These are phyloP conservation scores for Atkinsonella hypoxylon DNA, from an alignment of 2,329 filamentous ascomycete species.

Conservation along the genomic window DNA sequence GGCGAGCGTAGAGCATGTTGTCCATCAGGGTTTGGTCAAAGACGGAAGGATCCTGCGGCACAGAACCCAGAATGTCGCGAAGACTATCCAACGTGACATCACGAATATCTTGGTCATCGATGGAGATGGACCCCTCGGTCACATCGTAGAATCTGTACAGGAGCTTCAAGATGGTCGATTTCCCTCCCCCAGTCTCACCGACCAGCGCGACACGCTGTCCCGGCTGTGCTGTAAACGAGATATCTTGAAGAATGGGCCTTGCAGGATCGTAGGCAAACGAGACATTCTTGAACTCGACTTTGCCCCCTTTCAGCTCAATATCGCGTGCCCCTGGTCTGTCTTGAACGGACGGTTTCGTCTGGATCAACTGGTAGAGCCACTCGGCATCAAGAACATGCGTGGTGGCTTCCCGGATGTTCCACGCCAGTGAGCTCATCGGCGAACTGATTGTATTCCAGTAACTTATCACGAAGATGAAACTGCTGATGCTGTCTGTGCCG, in stretches of 20 bases:
- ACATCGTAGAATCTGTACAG: conserved; percentile 50
- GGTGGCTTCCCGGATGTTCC: conserved; percentile 15
- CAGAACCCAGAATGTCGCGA: conserved; percentile 46
- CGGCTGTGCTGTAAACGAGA: conserved; percentile 35
- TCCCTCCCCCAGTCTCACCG: conserved; percentile 50
- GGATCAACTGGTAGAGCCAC: conserved; percentile 42
- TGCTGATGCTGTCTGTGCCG: conserved; percentile 22
- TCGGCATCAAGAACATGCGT: conserved; percentile 52
- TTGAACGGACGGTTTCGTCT: conserved; percentile 42
- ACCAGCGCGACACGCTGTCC: conserved; percentile 49
- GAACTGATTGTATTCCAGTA: conserved; percentile 45
- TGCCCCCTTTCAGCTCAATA: conserved; percentile 32
- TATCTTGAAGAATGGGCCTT: conserved; percentile 35
- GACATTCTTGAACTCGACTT: conserved; percentile 42
- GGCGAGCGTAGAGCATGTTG: conserved; percentile 51
- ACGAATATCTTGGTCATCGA: conserved; percentile 49
- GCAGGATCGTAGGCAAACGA: conserved; percentile 42
- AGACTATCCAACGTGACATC: conserved; percentile 45
- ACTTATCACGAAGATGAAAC: conserved; percentile 50
- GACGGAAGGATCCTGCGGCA: conserved; percentile 51
- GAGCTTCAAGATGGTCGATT: conserved; percentile 49
- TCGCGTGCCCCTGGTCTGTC: conserved; percentile 33
- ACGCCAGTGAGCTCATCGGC: conserved; percentile 22
- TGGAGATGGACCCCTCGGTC: conserved; percentile 37
- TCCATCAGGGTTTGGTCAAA: conserved; percentile 54